Conservation (phyloP, 257 asterid species). For the Nicotiana otophora region DNA sequence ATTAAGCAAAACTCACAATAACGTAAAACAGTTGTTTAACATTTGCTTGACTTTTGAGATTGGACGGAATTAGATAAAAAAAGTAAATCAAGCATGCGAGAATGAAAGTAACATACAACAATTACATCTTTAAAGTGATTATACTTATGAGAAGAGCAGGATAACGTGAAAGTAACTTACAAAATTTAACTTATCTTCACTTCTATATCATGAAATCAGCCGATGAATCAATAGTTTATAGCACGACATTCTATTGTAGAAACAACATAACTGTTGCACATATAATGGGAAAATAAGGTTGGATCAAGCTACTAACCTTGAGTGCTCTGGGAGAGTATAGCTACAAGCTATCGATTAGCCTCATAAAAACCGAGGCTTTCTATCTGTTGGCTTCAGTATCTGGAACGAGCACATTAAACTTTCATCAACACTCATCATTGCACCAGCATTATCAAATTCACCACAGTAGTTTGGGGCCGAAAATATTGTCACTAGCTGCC, state of each 20-base stretch:
- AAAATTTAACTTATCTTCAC: not conserved
- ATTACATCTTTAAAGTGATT: not conserved
- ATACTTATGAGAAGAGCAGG: not conserved
- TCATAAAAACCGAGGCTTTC: constrained; percentile 32
- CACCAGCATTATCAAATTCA: constrained; percentile 83
- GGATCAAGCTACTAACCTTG: constrained; percentile 16
- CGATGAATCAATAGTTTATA: not conserved
- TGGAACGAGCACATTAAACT: constrained; percentile 86
- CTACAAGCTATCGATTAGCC: not conserved
- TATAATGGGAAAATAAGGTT: not conserved
- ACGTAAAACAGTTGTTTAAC: not conserved
- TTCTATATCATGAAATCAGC: not conserved
- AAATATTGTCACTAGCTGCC: constrained; percentile 78
- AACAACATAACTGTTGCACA: not conserved
- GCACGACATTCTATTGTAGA: not conserved
- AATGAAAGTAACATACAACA: not conserved
- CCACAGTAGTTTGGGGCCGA: constrained; percentile 88
- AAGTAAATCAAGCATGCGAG: not conserved
- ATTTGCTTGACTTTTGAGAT: not conserved
- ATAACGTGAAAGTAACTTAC: not conserved
- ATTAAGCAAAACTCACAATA: not conserved
- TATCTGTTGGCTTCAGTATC: constrained; percentile 65
- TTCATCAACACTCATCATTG: constrained; percentile 86
- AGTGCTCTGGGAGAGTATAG: constrained; percentile 10
- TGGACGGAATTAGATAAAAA: not conserved